Percentiles rank a stretch among this genome's conserved stretches.
Conservation (phyloP, 208 protist genomes). For the Crithidia fasciculata region DNA sequence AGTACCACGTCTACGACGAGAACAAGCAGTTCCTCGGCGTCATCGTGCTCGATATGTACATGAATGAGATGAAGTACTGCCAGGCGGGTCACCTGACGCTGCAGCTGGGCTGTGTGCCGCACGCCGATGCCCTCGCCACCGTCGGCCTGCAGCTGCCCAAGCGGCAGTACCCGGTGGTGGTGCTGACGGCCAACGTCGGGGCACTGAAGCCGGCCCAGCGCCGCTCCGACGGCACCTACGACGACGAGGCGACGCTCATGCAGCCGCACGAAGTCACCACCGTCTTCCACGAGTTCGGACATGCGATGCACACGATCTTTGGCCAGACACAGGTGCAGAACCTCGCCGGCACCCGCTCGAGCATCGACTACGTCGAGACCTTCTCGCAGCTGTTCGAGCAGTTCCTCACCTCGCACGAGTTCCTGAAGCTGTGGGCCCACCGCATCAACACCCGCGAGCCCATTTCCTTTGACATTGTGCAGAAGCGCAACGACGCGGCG, state of each 20-base stretch:
- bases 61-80: conserved; percentile 87
- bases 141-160: conserved; percentile 83
- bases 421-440: conserved; percentile 89
- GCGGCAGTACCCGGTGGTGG: conserved; percentile 91
- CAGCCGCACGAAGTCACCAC: conserved; percentile 90
- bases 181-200: conserved; percentile 91
- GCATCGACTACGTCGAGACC: conserved; percentile 94
- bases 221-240: conserved; percentile 67
- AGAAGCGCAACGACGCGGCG: conserved; percentile 83
- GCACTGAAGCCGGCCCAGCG: conserved; percentile 32
- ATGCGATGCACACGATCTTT: conserved; percentile 95
- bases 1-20: conserved; percentile 91
- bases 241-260: conserved; percentile 88
- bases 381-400: conserved; percentile 95
- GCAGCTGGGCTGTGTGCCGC: conserved; percentile 86
- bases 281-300: conserved; percentile 95
- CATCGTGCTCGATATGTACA: conserved; percentile 94
- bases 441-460: conserved; percentile 88
- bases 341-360: conserved; percentile 89
- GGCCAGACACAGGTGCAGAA: conserved; percentile 93
- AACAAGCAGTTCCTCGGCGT: conserved; percentile 83
- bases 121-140: conserved; percentile 72
- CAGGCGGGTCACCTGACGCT: conserved; percentile 91
- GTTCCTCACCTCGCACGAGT: conserved; percentile 91
- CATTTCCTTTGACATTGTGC: conserved; percentile 89